A percentile compares a stretch with the other conserved stretches of the same genome.
These are phyloP conservation scores for Adansonia rubrostipa DNA, from an alignment of 441 rosid species.

Conservation along the genomic window DNA sequence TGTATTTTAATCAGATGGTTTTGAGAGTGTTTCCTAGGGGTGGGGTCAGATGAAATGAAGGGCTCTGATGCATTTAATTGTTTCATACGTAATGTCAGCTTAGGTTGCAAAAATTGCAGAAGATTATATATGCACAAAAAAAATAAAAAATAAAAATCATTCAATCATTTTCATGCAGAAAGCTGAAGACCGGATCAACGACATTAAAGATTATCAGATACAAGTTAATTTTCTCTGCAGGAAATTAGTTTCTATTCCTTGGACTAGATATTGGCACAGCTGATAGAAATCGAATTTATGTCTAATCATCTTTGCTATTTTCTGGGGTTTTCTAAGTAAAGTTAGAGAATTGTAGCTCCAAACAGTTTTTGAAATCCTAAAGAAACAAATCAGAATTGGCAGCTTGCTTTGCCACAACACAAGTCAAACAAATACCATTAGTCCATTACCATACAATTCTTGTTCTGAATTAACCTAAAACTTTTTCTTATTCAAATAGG, in stretches of 20 bases:
- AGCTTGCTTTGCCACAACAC: neutral
- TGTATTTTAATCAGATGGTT: neutral
- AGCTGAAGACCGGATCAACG: neutral
- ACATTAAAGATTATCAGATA: neutral
- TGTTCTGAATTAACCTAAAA: neutral
- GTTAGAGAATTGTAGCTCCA: neutral
- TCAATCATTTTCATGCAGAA: conserved; percentile 11
- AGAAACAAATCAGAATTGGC: neutral
- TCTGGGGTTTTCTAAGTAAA: neutral
- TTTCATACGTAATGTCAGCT: neutral
- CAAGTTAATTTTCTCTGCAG: neutral
- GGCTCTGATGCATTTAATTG: conserved; percentile 3
- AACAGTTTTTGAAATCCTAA: neutral
- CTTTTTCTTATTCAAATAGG: too few relatives aligned
- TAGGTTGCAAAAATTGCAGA: neutral
- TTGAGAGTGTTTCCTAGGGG: neutral
- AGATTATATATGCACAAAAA: neutral
- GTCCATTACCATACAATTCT: neutral
- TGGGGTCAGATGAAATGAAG: conserved; percentile 5
- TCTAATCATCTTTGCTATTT: neutral
- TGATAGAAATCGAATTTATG: neutral
- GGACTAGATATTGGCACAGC: neutral
- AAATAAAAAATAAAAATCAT: neutral
- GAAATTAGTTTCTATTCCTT: neutral
- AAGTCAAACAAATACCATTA: neutral